These are phyloP conservation scores for Collybia mongolica DNA, from an alignment of 768 basidiomycete species.

Conservation along the genomic window DNA sequence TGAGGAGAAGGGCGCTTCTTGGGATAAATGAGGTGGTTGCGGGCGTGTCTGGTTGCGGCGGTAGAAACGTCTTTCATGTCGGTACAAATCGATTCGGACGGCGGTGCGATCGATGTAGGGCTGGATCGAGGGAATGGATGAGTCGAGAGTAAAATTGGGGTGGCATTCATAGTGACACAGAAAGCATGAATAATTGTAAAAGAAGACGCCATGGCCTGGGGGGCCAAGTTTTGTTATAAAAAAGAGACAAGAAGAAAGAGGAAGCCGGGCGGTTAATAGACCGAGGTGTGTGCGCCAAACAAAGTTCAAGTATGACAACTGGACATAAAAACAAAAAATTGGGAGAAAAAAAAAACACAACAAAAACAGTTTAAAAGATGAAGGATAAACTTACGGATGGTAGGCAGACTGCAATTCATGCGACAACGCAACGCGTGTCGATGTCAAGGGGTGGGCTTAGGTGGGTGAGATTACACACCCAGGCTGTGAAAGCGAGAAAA, in stretches of 20 bases:
- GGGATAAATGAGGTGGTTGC: constrained; percentile 67
- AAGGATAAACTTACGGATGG: constrained; percentile 32
- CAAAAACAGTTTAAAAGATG: constrained; percentile 7
- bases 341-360: constrained; percentile 10
- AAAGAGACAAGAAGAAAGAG: constrained; percentile 5
- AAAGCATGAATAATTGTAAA: constrained; percentile 16
- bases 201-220: constrained; percentile 14
- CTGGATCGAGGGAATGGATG: constrained; percentile 27
- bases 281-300: not conserved
- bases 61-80: constrained; percentile 79
- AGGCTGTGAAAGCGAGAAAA: constrained; percentile 22
- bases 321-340: constrained; percentile 2
- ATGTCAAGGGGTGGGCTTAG: constrained; percentile 9
- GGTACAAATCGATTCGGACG: constrained; percentile 40
- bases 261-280: not conserved
- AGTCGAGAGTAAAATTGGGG: constrained; percentile 18
- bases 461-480: constrained; percentile 12
- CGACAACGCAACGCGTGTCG: constrained; percentile 29
- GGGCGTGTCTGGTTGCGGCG: constrained; percentile 56
- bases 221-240: too few relatives aligned
- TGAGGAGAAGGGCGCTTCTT: constrained; percentile 86
- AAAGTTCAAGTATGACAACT: not conserved
- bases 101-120: constrained; percentile 41
- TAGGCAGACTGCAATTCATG: constrained; percentile 35
- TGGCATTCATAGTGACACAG: constrained; percentile 18